Evolutionary conservation across 2,329 filamentous ascomycete species (phyloP).

Genomic region (Neofusicoccum sp.): DNA sequence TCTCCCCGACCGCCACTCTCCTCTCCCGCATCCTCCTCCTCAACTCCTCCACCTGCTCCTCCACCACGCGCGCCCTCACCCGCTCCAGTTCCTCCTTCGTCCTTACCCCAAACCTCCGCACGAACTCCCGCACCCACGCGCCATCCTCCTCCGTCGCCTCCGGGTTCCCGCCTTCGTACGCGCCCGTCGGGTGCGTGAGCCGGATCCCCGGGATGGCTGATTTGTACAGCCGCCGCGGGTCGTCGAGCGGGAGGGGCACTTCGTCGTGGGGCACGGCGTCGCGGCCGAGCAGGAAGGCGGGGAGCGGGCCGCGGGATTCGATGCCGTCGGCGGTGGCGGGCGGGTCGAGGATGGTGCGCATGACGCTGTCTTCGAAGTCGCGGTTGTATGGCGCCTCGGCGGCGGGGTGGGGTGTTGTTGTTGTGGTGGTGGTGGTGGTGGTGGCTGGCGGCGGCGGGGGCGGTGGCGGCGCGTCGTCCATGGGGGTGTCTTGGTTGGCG

Average conservation of each 20-base stretch:
- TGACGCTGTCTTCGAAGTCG: constrained; percentile 45
- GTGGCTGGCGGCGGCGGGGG: too few species aligned
- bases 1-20: constrained; percentile 40
- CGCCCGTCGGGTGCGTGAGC: constrained; percentile 48
- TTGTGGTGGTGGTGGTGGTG: constrained; percentile 6
- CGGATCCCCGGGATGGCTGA: constrained; percentile 44
- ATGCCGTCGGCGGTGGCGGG: constrained; percentile 25
- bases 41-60: constrained; percentile 28
- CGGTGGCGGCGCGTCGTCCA: constrained; percentile 24
- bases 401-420: constrained; percentile 37
- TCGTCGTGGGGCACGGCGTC: constrained; percentile 29
- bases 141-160: constrained; percentile 27
- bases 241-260: constrained; percentile 44
- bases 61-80: constrained; percentile 32
- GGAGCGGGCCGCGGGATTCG: constrained; percentile 26
- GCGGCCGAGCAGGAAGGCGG: constrained; percentile 29
- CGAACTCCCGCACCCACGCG: constrained; percentile 41
- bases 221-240: constrained; percentile 42
- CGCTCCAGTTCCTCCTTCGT: constrained; percentile 36
- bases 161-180: constrained; percentile 48
- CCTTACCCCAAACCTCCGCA: constrained; percentile 35
- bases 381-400: constrained; percentile 40
- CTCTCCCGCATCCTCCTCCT: constrained; percentile 33
- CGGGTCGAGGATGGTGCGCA: constrained; percentile 39
- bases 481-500: constrained; percentile 27